Evolutionary conservation across 345 rosid species (phyloP), one percentile per base, ranked within the genome.

Genomic region (Salix arbutifolia): DNA sequence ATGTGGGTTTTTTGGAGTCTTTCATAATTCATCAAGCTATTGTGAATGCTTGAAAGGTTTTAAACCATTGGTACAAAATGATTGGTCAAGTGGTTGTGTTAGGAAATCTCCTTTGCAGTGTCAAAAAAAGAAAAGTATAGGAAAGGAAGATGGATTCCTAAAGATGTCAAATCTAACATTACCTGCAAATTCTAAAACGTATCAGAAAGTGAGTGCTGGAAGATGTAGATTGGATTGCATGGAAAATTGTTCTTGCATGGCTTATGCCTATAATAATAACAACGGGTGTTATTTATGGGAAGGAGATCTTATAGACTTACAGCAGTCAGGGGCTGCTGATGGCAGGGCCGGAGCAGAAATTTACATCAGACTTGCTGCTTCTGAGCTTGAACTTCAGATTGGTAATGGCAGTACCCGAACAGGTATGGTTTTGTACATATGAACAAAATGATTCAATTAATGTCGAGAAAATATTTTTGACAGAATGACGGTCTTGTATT

Each of bases 1-100:
- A 12, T 86, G 79, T 52, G 87, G 86, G 19, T 58, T 74, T 69
- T 74, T 74, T 50, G 80, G 79, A 35, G 44, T 12, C 28, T 78
- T 64, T 23, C 8, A 8, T 4, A 6, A 12, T 64, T 1, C 31
- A 10, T 23, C 30, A 28, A 26, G 1, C 25, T 44, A 35, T n/a
- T 76, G 83, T 67, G 61, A 18, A n/a, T 67, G 70, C 70, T 8
- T 67, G 48, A 28, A 65, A 69, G 79, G 79, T 7, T 80, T 71
- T 40, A 61, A 35, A 46, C 72, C 79, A 53, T 31, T 21, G 1
- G 4, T 23, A 31, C 25, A 67, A 8, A n/a, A n/a, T 33, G 70
- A 67, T 10, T 67, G 70, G 70, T 69, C 85, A 7, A 65, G 74
- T 7, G 85, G 87, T 3, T 85, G 85, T 70, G 48, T 1, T 1